Percentiles rank a stretch among this genome's conserved stretches.
Evolutionary conservation across 805 yeast species (phyloP).

Genomic region (Metschnikowia cubensis): DNA sequence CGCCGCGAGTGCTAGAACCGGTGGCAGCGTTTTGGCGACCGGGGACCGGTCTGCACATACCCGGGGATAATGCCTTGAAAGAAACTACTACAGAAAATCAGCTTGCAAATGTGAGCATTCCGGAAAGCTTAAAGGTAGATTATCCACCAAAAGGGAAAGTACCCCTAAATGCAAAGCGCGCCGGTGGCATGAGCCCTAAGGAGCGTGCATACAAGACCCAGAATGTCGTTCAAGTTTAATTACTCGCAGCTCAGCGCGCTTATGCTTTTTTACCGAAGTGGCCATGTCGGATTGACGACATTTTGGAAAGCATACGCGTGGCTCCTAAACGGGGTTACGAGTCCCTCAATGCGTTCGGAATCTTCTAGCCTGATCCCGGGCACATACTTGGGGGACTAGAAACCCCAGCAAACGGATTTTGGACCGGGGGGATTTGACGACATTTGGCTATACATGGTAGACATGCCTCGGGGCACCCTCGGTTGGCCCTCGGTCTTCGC

Average conservation of each 20-base stretch:
- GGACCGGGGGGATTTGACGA: background rate
- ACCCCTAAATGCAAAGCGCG: background rate
- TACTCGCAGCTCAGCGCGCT: background rate
- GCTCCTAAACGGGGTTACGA: background rate
- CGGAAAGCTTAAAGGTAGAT: background rate
- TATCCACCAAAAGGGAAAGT: background rate
- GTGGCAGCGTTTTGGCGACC: too few relatives aligned
- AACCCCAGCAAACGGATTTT: background rate
- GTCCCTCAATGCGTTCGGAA: background rate
- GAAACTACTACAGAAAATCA: too few relatives aligned
- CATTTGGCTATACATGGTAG: background rate
- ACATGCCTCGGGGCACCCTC: background rate
- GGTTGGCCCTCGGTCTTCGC: background rate
- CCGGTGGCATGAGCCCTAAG: background rate
- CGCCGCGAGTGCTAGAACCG: background rate
- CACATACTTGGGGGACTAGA: background rate
- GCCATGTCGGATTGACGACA: background rate
- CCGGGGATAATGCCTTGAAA: too few relatives aligned
- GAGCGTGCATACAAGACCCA: background rate
- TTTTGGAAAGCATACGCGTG: background rate
- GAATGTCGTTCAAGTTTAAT: background rate
- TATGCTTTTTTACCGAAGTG: background rate
- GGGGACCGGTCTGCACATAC: too few relatives aligned
- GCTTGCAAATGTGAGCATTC: too few relatives aligned
- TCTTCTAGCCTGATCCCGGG: background rate